Conservation (phyloP, 1,284 basidiomycete genomes). For the Earliella scabrosa region DNA sequence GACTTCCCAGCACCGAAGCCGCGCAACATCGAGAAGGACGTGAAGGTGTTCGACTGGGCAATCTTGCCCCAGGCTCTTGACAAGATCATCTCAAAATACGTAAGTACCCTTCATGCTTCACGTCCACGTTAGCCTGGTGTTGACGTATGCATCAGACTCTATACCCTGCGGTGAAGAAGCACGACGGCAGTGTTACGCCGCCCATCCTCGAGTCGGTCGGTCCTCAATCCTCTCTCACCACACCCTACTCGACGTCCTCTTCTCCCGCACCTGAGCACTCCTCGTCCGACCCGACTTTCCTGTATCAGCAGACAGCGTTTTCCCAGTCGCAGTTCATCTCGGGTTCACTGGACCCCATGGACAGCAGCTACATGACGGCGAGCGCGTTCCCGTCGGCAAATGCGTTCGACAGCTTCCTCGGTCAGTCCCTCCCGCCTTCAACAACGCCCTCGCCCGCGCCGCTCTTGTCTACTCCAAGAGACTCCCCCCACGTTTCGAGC, state of each 20-base stretch:
- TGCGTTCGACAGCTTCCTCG: constrained; percentile 15
- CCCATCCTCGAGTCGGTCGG: constrained; percentile 6
- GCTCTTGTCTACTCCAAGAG: constrained; percentile 9
- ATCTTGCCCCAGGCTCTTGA: constrained; percentile 81
- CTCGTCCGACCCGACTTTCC: constrained; percentile 13
- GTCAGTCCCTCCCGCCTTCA: constrained; percentile 6
- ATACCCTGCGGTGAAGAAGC: constrained; percentile 12
- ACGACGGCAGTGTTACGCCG: constrained; percentile 3
- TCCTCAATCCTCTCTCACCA: constrained; percentile 4
- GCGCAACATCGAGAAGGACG: constrained; percentile 96
- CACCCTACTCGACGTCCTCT: constrained; percentile 13
- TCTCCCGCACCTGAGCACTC: constrained; percentile 10
- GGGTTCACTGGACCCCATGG: constrained; percentile 7
- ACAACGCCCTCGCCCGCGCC: constrained; percentile 16
- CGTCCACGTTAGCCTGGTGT: neutral
- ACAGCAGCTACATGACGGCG: constrained; percentile 14
- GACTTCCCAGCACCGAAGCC: constrained; percentile 93
- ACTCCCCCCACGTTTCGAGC: constrained; percentile 8
- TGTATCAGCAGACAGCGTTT: constrained; percentile 10
- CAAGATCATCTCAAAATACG: constrained; percentile 96
- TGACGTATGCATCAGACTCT: constrained; percentile 14
- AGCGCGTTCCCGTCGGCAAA: constrained; percentile 2
- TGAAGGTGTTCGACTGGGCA: constrained; percentile 97
- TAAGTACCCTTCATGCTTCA: constrained; percentile 48
- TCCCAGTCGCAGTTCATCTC: constrained; percentile 14